Evolutionary conservation across 352 stramenopile species (phyloP), one percentile per base, ranked within the genome.

Genomic region (Phytophthora kernoviae): DNA sequence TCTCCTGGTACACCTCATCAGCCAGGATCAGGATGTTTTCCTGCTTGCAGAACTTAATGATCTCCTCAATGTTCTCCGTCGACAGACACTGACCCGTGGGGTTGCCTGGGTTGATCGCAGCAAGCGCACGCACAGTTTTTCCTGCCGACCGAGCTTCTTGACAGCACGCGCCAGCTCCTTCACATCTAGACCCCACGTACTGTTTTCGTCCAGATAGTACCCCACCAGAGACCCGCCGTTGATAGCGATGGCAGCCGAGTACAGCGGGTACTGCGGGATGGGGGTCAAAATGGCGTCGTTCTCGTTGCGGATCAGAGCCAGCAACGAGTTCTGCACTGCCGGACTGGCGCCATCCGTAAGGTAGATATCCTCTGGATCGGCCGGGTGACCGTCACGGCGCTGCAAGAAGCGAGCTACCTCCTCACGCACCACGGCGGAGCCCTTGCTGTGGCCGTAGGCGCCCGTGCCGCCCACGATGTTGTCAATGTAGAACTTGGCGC

Each of bases 41-140:
- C 47, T 93, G 72, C 55, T 91, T 81, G 75, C 96, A 99, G 58
- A 99, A 99, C 46, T 87, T 70, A 47, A 99, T 93, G 62, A 99
- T 97, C 60, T 97, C 91, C 48, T 95, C 73, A 42, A 99, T 96
- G 68, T 98, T 96, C 47, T 96, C 72, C 12, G 64, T 54, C 59
- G 83, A 80, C 26, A 93, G 61, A 53, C 60, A 98, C 84, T 93
- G 97, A 73, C 62, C 97, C 11, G 97, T 99, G 1, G 98, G 98
- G 79, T 99, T 99, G 54, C 98, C 98, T 24, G 98, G 98, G 82
- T 99, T 99, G 81, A 99, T 99, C 20, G 99, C 81, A n/a, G 98
- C 97, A 20, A 99, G 79, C 2, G 83, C 92, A 49, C 96, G 90
- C 30, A 98, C 89, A 12, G 87, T 95, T 67, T 98, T 97, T 42